Conservation (phyloP, 108 stramenopile genomes). For the Nitzschia inconspicua region DNA sequence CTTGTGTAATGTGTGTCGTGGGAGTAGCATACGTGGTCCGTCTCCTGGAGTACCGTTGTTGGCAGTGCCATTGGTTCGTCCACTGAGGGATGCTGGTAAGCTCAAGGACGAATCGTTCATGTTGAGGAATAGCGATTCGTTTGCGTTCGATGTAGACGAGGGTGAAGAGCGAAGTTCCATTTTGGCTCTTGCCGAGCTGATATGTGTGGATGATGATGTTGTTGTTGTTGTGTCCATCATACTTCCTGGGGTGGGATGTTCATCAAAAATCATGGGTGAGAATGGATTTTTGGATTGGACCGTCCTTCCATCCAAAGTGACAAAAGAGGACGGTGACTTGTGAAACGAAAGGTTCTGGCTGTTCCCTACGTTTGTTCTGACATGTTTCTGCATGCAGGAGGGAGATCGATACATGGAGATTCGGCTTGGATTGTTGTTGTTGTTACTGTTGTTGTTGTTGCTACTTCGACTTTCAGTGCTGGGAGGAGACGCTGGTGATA, state of each 20-base stretch:
- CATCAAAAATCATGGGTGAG: constrained; percentile 37
- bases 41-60: background rate
- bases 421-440: background rate
- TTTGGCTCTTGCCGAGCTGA: background rate
- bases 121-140: no score
- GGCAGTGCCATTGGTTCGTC: background rate
- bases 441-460: background rate
- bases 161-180: no score
- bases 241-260: background rate
- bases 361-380: no score
- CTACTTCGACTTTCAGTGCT: background rate
- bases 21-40: no score
- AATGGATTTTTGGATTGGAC: constrained; percentile 59
- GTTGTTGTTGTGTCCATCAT: background rate
- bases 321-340: constrained; percentile 31
- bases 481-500: constrained; percentile 13
- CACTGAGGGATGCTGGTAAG: constrained; percentile 15
- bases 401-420: no score
- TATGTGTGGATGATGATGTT: background rate
- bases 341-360: no score
- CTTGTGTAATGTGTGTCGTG: constrained; percentile 11
- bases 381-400: no score
- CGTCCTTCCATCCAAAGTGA: constrained; percentile 47
- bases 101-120: no score
- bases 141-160: no score